phyloP scores from a whole-genome alignment of 345 rosid species.

The Brassica cretica region DNA sequence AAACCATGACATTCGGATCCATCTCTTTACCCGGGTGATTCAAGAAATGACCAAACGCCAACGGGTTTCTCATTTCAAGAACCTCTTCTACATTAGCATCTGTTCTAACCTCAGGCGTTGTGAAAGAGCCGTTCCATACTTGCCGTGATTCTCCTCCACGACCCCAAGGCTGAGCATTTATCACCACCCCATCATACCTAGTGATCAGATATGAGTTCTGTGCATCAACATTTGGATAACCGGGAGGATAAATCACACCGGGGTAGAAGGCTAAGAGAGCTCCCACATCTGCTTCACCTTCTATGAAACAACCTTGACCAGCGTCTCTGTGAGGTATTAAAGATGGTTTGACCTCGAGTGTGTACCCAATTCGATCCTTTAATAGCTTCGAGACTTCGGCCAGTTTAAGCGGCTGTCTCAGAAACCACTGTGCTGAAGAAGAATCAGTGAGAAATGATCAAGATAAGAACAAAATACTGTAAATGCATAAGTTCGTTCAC shows the following conservation, averaged over 20 bases:
- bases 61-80: slow-evolving; percentile 81
- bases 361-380: slow-evolving; percentile 68
- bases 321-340: slow-evolving; percentile 72
- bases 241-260: slow-evolving; percentile 76
- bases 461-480: slow-evolving; percentile 7
- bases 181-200: slow-evolving; percentile 73
- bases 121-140: slow-evolving; percentile 54
- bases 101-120: slow-evolving; percentile 37
- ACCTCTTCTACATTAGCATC: slow-evolving; percentile 46
- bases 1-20: slow-evolving; percentile 82
- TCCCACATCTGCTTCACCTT: slow-evolving; percentile 81
- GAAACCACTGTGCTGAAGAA: slow-evolving; percentile 74
- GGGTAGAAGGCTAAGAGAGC: slow-evolving; percentile 82
- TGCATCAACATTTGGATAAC: slow-evolving; percentile 68
- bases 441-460: slow-evolving; percentile 43
- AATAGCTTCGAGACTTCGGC: slow-evolving; percentile 57
- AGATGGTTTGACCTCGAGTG: slow-evolving; percentile 64
- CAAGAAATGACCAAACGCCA: slow-evolving; percentile 80
- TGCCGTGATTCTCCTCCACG: slow-evolving; percentile 63
- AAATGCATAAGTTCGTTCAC: neutral
- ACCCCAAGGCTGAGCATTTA: slow-evolving; percentile 91
- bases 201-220: slow-evolving; percentile 78
- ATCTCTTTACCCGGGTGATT: slow-evolving; percentile 70
- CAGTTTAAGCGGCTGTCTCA: slow-evolving; percentile 58
- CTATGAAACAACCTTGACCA: slow-evolving; percentile 71